Evolutionary conservation across 1,284 basidiomycete species (phyloP), one percentile per base, ranked within the genome.

Genomic region (Ustilago bromivora): DNA sequence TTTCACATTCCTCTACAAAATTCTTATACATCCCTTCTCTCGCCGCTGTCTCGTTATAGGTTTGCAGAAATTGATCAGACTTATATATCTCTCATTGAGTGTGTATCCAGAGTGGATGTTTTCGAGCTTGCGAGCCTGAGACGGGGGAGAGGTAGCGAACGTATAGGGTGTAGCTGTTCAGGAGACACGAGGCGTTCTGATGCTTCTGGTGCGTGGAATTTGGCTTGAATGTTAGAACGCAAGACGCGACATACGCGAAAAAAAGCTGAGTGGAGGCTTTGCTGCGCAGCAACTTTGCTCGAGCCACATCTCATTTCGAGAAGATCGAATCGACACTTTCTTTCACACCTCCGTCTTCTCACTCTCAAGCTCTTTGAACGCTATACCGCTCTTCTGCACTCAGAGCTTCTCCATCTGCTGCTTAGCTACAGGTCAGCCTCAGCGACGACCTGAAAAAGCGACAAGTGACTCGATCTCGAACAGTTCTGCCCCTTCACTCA

Each of bases 211-310:
- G 23, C 23, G 23, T 28, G 23, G 23, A 28, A 28, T 28, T 28
- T 28, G 23, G 23, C 23, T 28, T 28, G 23, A 28, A 19, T 46
- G 43, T 46, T 46, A 46, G 43, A 46, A 17, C 43, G 1, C 3
- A 15, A 6, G 13, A 2, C 13, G 11, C 15, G 11, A 46, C 17
- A 46, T 19, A 8, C 5, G 5, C 7, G n/a, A 46, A 46, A 46
- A 19, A 15, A 38, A 9, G 36, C 36, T 38, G 54, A 10, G 55
- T 57, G 56, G 62, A 57, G 62, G 62, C 28, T 53, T 55, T 54
- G 38, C 35, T 56, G 61, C 61, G 61, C 62, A 57, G 43, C 17
- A 52, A 52, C n/a, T 34, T 57, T 56, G 66, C 66, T 68, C 66
- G 66, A 63, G 57, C 66, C 61, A 68, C 58, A 46, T 56, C 13